Percentiles rank a stretch among this genome's conserved stretches.
Evolutionary conservation across 371 early-diverging fungal genomes (phyloP).

Genomic region (Saksenaea oblongispora): DNA sequence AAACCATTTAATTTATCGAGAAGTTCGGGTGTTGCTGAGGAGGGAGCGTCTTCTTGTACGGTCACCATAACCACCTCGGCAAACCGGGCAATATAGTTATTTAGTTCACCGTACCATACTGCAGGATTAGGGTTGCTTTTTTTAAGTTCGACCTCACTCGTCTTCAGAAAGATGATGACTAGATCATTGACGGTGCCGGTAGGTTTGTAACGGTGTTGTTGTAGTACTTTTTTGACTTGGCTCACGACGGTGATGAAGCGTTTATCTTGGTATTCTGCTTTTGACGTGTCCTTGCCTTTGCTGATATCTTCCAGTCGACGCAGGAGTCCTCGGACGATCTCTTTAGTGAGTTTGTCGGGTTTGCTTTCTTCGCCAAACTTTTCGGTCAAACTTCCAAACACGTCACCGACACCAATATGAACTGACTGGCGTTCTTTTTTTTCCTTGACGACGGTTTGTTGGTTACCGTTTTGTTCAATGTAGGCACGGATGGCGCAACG

Average conservation of each 20-base stretch:
- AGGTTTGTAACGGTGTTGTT: slow-evolving; percentile 35
- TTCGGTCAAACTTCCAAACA: slow-evolving; percentile 30
- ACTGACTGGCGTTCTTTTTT: slow-evolving; percentile 10
- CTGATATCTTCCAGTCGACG: slow-evolving; percentile 37
- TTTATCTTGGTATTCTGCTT: slow-evolving; percentile 29
- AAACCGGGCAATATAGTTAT: slow-evolving; percentile 31
- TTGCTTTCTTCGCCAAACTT: slow-evolving; percentile 36
- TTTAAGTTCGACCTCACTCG: slow-evolving; percentile 31
- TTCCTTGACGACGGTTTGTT: slow-evolving; percentile 9
- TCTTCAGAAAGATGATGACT: slow-evolving; percentile 36
- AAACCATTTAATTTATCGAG: slow-evolving; percentile 38
- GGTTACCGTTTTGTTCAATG: slow-evolving; percentile 17
- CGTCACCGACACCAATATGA: slow-evolving; percentile 20
- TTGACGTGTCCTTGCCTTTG: slow-evolving; percentile 24
- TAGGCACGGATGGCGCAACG: slow-evolving; percentile 37
- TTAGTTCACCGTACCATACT: slow-evolving; percentile 31
- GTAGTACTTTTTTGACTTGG: slow-evolving; percentile 24
- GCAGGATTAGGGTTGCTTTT: slow-evolving; percentile 19
- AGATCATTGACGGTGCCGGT: slow-evolving; percentile 39
- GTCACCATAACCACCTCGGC: slow-evolving; percentile 43
- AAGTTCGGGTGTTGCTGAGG: slow-evolving; percentile 39
- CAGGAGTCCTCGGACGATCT: slow-evolving; percentile 33
- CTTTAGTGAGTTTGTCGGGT: slow-evolving; percentile 40
- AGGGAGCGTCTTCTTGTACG: slow-evolving; percentile 40
- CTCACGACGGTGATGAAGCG: slow-evolving; percentile 26